Evolutionary conservation across 2,329 filamentous ascomycete species (phyloP).

Genomic region (Phyllosticta citrichinensis): DNA sequence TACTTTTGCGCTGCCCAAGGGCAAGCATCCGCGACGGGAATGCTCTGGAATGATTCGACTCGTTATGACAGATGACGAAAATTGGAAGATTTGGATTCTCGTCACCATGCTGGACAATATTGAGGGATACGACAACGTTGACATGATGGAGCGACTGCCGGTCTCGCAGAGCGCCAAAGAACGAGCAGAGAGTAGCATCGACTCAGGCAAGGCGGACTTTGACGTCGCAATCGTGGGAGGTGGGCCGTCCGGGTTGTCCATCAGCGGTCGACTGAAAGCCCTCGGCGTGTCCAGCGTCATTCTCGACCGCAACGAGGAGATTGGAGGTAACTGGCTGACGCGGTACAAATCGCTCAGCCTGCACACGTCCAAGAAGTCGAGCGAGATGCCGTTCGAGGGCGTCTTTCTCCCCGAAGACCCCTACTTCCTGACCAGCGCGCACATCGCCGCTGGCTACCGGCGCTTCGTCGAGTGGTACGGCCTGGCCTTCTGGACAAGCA

Average conservation of each 20-base stretch:
- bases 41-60: slow-evolving; percentile 23
- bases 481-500: slow-evolving; percentile 31
- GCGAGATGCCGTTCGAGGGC: slow-evolving; percentile 30
- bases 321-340: slow-evolving; percentile 38
- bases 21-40: slow-evolving; percentile 1
- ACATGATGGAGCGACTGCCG: slow-evolving; percentile 8
- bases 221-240: slow-evolving; percentile 22
- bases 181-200: slow-evolving; percentile 21
- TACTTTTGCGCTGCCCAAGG: slow-evolving; percentile 22
- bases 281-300: slow-evolving; percentile 34
- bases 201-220: slow-evolving; percentile 14
- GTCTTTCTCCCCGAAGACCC: slow-evolving; percentile 20
- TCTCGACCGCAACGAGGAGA: slow-evolving; percentile 32
- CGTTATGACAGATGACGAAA: slow-evolving; percentile 20
- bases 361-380: slow-evolving; percentile 31
- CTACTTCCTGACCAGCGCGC: slow-evolving; percentile 19
- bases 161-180: slow-evolving; percentile 17
- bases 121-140: slow-evolving; percentile 24
- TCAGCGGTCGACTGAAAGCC: slow-evolving; percentile 35
- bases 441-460: slow-evolving; percentile 29
- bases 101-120: slow-evolving; percentile 28
- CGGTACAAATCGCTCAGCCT: slow-evolving; percentile 37
- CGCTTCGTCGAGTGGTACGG: slow-evolving; percentile 27
- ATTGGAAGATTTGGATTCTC: slow-evolving; percentile 32
- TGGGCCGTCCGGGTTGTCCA: slow-evolving; percentile 36